Conservation (phyloP, 257 asterid genomes). For the Salvia rosmarinus region DNA sequence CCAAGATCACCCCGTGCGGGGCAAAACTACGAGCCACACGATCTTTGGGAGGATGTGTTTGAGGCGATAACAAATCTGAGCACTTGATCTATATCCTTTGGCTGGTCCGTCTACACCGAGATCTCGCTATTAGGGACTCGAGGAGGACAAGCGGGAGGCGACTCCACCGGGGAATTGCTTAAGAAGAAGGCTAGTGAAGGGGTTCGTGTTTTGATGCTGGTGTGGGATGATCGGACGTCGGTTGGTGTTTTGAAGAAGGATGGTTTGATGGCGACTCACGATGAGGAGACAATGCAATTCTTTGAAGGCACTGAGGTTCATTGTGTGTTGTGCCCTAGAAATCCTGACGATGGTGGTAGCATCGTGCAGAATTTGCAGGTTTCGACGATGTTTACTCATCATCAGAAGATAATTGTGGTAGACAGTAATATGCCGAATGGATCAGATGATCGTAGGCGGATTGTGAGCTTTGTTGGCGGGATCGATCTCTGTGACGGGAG, state of each 20-base stretch:
- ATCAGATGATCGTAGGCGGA: conserved; percentile 47
- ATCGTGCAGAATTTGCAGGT: conserved; percentile 67
- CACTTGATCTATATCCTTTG: conserved; percentile 85
- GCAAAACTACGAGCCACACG: conserved; percentile 68
- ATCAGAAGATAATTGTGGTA: conserved; percentile 77
- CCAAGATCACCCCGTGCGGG: conserved; percentile 66
- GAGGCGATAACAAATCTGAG: conserved; percentile 72
- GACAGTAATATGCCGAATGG: conserved; percentile 62
- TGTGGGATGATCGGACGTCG: conserved; percentile 90
- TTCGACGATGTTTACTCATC: conserved; percentile 92
- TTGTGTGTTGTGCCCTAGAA: conserved; percentile 76
- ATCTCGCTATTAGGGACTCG: conserved; percentile 64
- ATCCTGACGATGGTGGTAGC: conserved; percentile 88
- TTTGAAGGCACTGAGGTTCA: conserved; percentile 64
- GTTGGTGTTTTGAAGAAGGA: conserved; percentile 70
- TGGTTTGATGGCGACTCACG: conserved; percentile 91
- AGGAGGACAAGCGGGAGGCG: conserved; percentile 83
- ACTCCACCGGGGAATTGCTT: conserved; percentile 65
- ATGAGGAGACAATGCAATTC: conserved; percentile 65
- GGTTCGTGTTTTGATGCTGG: conserved; percentile 74
- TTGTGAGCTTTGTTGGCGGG: conserved; percentile 92
- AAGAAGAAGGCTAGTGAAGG: conserved; percentile 83
- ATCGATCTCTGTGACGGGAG: conserved; percentile 86
- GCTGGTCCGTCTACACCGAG: conserved; percentile 90
- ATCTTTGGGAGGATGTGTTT: conserved; percentile 81